Evolutionary conservation across 768 basidiomycete genomes (phyloP).

Genomic region (Podaxis mareebaensis): DNA sequence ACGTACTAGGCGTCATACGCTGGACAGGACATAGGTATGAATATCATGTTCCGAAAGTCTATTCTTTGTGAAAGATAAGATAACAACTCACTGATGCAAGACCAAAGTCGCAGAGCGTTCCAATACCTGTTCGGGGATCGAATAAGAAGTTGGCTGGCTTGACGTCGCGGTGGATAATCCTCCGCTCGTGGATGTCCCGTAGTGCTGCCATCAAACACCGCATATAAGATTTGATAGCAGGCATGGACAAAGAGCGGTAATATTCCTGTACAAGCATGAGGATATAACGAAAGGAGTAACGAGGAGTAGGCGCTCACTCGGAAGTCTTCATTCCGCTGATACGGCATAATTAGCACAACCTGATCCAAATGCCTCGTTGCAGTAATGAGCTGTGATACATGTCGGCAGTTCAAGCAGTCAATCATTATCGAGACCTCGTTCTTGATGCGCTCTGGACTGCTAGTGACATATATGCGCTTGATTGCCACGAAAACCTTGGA

Average conservation of each 20-base stretch:
- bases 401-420: constrained; percentile 79
- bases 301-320: constrained; percentile 57
- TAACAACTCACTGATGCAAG: constrained; percentile 77
- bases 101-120: constrained; percentile 93
- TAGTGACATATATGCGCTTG: constrained; percentile 97
- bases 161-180: constrained; percentile 94
- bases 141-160: constrained; percentile 98
- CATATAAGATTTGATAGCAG: constrained; percentile 83
- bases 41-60: background rate
- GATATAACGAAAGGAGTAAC: background rate
- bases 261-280: constrained; percentile 56
- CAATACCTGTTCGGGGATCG: constrained; percentile 79
- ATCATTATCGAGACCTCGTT: constrained; percentile 94
- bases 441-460: constrained; percentile 86
- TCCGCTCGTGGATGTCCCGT: constrained; percentile 82
- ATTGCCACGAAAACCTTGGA: constrained; percentile 83
- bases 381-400: constrained; percentile 91
- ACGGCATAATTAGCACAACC: constrained; percentile 93
- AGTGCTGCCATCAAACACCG: constrained; percentile 89
- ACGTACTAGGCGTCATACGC: constrained; percentile 53
- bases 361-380: constrained; percentile 92
- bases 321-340: constrained; percentile 90
- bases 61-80: background rate
- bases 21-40: constrained; percentile 25
- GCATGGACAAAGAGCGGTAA: constrained; percentile 71